Conservation (phyloP, 768 basidiomycete genomes). For the Tubosaeta brunneosetosa region DNA sequence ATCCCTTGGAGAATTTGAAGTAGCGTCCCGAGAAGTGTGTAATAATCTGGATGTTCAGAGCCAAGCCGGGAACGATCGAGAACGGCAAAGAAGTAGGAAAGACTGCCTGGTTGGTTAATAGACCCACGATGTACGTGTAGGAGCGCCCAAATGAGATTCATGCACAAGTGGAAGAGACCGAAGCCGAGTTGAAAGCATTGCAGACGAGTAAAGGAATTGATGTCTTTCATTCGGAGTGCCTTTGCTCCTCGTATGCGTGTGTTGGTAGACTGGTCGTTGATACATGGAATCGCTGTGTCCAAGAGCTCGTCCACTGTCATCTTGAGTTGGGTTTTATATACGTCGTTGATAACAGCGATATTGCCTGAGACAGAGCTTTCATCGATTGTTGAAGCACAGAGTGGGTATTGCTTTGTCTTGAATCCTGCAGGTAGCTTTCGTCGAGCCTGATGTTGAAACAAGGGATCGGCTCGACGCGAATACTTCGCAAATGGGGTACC, state of each 20-base stretch:
- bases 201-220: background rate
- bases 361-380: conserved; percentile 1
- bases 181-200: conserved; percentile 1
- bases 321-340: conserved; percentile 4
- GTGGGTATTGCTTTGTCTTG: background rate
- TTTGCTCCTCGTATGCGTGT: background rate
- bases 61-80: conserved; percentile 26
- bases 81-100: conserved; percentile 5
- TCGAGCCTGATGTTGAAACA: background rate
- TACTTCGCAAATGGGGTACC: background rate
- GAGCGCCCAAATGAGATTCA: conserved; percentile 25
- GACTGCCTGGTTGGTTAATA: background rate
- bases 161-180: conserved; percentile 30
- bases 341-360: background rate
- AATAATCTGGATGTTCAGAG: conserved; percentile 32
- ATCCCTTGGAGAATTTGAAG: conserved; percentile 32
- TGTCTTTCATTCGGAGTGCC: background rate
- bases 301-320: background rate
- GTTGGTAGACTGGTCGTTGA: background rate
- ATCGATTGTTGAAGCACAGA: conserved; percentile 1
- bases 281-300: too few relatives aligned
- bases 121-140: background rate
- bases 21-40: conserved; percentile 21
- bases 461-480: background rate
- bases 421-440: background rate